These are phyloP conservation scores for Hyaloscypha variabilis DNA, from an alignment of 495 filamentous ascomycete species.

Conservation along the genomic window DNA sequence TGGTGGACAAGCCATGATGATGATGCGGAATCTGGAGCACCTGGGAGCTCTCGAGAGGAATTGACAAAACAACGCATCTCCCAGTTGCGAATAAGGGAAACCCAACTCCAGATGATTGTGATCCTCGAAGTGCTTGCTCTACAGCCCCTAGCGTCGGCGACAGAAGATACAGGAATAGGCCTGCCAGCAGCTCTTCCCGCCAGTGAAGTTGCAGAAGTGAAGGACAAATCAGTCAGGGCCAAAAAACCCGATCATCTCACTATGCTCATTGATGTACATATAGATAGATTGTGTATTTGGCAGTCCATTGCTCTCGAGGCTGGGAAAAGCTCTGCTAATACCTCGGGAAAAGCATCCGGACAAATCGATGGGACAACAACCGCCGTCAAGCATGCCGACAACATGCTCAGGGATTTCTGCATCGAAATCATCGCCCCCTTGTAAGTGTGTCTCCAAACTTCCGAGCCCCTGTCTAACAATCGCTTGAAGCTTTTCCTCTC, in stretches of 20 bases:
- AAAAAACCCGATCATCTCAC: conserved; percentile 46
- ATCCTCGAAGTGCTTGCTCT: conserved; percentile 86
- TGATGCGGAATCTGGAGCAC: conserved; percentile 33
- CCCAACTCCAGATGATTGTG: conserved; percentile 87
- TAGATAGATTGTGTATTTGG: conserved; percentile 96
- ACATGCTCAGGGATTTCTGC: conserved; percentile 70
- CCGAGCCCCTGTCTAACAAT: not conserved
- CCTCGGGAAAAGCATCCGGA: conserved; percentile 5
- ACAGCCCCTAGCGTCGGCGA: conserved; percentile 46
- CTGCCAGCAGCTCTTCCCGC: conserved; percentile 40
- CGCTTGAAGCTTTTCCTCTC: conserved; percentile 69
- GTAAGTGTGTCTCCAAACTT: conserved; percentile 46
- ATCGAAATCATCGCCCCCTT: conserved; percentile 93
- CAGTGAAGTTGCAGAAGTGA: conserved; percentile 28
- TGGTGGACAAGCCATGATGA: conserved; percentile 69
- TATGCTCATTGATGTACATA: conserved; percentile 75
- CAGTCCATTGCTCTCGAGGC: conserved; percentile 70
- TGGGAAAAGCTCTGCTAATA: conserved; percentile 7
- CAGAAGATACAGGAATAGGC: conserved; percentile 39
- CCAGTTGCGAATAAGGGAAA: conserved; percentile 73
- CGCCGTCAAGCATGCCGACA: conserved; percentile 22
- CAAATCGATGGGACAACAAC: not conserved
- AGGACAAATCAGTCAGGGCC: conserved; percentile 35
- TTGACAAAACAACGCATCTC: conserved; percentile 60
- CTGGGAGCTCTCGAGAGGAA: conserved; percentile 52